Base-by-base conservation (phyloP, 345 rosid species). In the Gossypium mustelinum region DNA sequence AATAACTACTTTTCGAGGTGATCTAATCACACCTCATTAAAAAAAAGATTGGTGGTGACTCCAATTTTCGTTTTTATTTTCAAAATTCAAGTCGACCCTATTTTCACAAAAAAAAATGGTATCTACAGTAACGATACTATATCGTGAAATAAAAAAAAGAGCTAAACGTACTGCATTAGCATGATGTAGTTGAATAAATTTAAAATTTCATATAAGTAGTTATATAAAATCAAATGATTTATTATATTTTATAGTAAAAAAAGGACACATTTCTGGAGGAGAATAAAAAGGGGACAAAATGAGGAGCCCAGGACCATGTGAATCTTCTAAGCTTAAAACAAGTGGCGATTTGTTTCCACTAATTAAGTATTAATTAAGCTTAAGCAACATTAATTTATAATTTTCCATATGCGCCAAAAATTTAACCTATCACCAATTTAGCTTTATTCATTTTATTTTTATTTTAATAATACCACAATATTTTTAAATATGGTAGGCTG, bases 111-210 rank as follows among this genome's bases (percentile, higher is more conserved):
- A 22, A 22, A 1, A 22, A 22, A 1, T 1, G 24, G 0, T 22
- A 1, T 1, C 24, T 22, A 22, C 24, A 22, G 1, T 22, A 34
- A 4, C 39, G 0, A 34, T 4, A 34, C 1, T 34, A 0, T 34
- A 34, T 0, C 6, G 6, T 34, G 1, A 34, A 0, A 29, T 3
- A 29, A 29, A 3, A 29, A 25, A 27, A 3, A 3, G 4, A 29
- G 0, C 0, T 29, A 29, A 3, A 29, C 1, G 0, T 1, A 29
- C 4, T 29, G 1, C 34, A 29, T 0, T 29, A 29, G 1, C 0
- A 29, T 29, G 34, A 3, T 29, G 5, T 3, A 34, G 4, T 5
- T 34, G 41, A 34, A 34, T 5, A 34, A 34, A 34, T 4, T 34
- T 34, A 34, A 6, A 34, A 34, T 5, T 5, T 11, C 50, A 45